These are phyloP conservation scores for Oropetium thomaeum DNA, from an alignment of 176 grass and related monocot genomes.

Conservation along the genomic window DNA sequence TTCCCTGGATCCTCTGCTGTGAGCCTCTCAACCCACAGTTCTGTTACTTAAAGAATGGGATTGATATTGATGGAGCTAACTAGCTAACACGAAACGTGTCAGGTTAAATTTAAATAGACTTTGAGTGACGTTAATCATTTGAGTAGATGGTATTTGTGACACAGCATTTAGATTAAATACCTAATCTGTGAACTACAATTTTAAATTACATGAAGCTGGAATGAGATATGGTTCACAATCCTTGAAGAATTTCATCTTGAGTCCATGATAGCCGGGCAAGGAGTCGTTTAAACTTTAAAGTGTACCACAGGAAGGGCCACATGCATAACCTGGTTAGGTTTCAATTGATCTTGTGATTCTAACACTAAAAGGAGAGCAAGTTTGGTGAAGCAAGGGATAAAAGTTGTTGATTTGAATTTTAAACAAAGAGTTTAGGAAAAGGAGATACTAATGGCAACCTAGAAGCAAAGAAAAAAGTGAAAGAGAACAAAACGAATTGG, in stretches of 20 bases:
- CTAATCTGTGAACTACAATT: neutral
- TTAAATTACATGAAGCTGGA: slow-evolving; percentile 1
- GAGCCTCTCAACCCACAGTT: neutral
- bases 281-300: slow-evolving; percentile 31
- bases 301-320: slow-evolving; percentile 2
- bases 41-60: neutral
- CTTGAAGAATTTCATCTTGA: slow-evolving; percentile 32
- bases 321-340: neutral
- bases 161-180: neutral
- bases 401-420: slow-evolving; percentile 20
- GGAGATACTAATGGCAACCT: neutral
- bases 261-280: neutral
- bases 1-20: neutral
- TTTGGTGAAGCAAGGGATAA: neutral
- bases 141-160: neutral
- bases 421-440: neutral
- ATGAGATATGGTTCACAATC: neutral
- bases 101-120: neutral
- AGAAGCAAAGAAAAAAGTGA: slow-evolving; percentile 20
- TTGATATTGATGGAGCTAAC: neutral
- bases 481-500: slow-evolving; percentile 10
- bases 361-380: neutral
- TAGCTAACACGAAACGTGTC: neutral
- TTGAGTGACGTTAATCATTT: neutral
- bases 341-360: neutral